These are phyloP conservation scores for Colletotrichum sojae DNA, from an alignment of 2,329 filamentous ascomycete species.

Conservation along the genomic window DNA sequence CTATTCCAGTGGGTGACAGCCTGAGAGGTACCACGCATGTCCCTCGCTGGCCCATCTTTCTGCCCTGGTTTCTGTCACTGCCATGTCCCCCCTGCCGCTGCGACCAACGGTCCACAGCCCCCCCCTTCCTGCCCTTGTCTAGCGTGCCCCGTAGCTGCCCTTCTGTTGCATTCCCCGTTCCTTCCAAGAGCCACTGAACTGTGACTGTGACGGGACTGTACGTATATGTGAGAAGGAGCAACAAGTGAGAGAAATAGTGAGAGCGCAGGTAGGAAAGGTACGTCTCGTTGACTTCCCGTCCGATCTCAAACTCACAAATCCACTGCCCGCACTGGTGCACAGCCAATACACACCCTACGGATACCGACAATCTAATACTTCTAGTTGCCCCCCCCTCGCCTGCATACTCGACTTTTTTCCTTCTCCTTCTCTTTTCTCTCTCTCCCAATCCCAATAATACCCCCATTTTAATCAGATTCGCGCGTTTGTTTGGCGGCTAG, in stretches of 20 bases:
- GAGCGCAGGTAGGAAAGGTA: neutral
- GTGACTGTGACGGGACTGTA: neutral
- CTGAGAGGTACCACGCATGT: neutral
- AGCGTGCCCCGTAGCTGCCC: constrained; percentile 31
- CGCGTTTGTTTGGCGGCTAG: constrained; percentile 93
- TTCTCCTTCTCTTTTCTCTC: constrained; percentile 20
- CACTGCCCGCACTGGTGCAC: constrained; percentile 1
- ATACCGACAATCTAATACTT: constrained; percentile 37
- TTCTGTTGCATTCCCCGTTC: constrained; percentile 35
- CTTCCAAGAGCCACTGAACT: neutral
- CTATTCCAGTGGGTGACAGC: neutral
- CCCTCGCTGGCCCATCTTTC: neutral
- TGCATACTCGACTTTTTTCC: neutral
- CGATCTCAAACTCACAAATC: constrained; percentile 30
- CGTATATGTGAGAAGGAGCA: too few species aligned
- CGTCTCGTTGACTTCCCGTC: constrained; percentile 36
- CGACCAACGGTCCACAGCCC: neutral
- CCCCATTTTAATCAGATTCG: constrained; percentile 53
- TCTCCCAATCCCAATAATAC: constrained; percentile 44
- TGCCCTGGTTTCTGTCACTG: constrained; percentile 5
- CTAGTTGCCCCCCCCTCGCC: constrained; percentile 35
- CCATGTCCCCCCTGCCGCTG: constrained; percentile 11
- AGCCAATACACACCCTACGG: constrained; percentile 5
- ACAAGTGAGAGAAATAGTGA: too few species aligned
- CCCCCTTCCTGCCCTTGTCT: constrained; percentile 21